phyloP scores from a whole-genome alignment of 2,329 filamentous ascomycete genomes.

The Colletotrichum plurivorum region DNA sequence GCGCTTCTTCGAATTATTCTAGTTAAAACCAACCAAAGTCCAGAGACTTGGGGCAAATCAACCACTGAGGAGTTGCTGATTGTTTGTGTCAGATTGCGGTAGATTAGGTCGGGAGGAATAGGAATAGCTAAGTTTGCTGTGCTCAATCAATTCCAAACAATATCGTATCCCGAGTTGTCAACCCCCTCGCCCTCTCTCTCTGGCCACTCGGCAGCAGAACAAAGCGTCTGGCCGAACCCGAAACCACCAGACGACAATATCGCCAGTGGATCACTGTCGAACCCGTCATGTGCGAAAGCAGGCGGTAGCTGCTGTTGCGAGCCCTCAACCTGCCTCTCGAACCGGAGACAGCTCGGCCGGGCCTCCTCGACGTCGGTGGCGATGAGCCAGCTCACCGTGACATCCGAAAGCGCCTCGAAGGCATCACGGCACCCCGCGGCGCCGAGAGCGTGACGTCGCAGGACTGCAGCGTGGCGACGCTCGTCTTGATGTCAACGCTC shows the following conservation, averaged over 20 bases:
- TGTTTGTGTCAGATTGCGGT: no score
- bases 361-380: constrained; percentile 29
- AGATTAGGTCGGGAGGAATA: no score
- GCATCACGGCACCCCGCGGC: constrained; percentile 47
- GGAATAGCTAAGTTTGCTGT: no score
- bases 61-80: no score
- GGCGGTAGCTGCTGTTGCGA: background rate
- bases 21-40: no score
- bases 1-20: background rate
- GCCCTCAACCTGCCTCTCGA: constrained; percentile 10
- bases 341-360: background rate
- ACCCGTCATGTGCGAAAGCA: background rate
- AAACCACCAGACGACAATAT: constrained; percentile 16
- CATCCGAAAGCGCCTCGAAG: constrained; percentile 47
- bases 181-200: background rate
- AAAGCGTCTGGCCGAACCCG: constrained; percentile 14
- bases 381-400: constrained; percentile 46
- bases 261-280: background rate
- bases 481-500: constrained; percentile 39
- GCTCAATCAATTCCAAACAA: background rate
- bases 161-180: background rate
- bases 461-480: constrained; percentile 46
- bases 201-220: constrained; percentile 18
- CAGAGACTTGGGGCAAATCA: no score
- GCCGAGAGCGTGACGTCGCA: constrained; percentile 50